Conservation (phyloP, 495 filamentous ascomycete species). For the Trypethelium eluteriae region DNA sequence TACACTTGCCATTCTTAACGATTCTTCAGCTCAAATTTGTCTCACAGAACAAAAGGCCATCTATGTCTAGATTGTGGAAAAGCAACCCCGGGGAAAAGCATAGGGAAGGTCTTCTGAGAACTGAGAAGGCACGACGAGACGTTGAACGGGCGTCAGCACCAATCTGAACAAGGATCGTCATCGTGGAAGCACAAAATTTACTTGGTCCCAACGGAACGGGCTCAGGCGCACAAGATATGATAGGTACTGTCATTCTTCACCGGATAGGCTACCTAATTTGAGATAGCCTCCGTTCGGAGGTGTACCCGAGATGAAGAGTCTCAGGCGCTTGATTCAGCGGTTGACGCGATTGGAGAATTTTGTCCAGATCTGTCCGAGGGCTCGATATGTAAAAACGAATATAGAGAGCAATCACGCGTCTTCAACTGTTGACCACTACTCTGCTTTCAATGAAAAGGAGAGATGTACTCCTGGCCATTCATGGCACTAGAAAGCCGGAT, state of each 20-base stretch:
- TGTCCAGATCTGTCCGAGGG: no score
- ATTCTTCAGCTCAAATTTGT: neutral
- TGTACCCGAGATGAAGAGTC: neutral
- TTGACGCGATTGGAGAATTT: neutral
- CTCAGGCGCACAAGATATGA: no score
- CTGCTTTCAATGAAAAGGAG: no score
- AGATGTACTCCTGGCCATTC: no score
- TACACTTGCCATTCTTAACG: neutral
- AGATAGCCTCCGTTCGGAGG: neutral
- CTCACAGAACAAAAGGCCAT: neutral
- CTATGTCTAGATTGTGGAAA: neutral
- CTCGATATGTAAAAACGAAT: no score
- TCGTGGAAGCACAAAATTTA: neutral
- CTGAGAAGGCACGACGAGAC: neutral
- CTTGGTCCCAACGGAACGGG: neutral
- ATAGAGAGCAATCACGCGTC: no score
- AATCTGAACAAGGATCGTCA: neutral
- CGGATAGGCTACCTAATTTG: neutral
- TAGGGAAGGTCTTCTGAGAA: neutral
- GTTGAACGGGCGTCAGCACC: neutral
- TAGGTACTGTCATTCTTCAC: neutral
- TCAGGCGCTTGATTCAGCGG: neutral
- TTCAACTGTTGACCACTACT: no score
- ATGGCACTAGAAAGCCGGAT: no score
- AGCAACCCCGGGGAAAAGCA: neutral